Conservation (phyloP, 1,139 yeast genomes). For the Candida sp. region DNA sequence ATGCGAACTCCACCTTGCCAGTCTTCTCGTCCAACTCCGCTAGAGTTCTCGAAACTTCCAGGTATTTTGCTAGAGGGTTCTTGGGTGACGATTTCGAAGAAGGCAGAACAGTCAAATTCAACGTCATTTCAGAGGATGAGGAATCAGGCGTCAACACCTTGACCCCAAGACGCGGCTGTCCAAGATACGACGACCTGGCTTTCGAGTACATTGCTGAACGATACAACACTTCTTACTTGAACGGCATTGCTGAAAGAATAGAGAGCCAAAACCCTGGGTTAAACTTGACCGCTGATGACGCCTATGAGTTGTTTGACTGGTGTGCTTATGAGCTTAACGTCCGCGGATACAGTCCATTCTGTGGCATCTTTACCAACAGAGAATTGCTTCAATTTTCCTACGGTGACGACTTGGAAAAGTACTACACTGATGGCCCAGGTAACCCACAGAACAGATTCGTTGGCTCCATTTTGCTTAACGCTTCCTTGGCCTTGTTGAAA, state of each 20-base stretch:
- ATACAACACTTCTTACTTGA: conserved; percentile 32
- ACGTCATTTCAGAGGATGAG: conserved; percentile 29
- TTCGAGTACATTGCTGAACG: conserved; percentile 13
- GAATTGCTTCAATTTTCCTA: conserved; percentile 52
- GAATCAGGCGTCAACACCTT: conserved; percentile 31
- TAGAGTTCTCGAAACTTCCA: conserved; percentile 32
- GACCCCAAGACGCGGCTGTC: conserved; percentile 33
- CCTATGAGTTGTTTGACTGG: conserved; percentile 40
- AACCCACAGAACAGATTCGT: conserved; percentile 21
- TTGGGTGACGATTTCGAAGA: conserved; percentile 28
- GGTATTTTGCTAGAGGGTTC: conserved; percentile 38
- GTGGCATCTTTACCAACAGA: conserved; percentile 54
- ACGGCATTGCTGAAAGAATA: conserved; percentile 43
- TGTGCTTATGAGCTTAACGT: conserved; percentile 61
- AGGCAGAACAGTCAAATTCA: conserved; percentile 23
- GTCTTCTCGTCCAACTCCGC: conserved; percentile 38
- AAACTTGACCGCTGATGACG: conserved; percentile 41
- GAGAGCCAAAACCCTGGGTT: conserved; percentile 43
- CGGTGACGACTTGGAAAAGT: conserved; percentile 45
- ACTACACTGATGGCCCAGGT: conserved; percentile 57
- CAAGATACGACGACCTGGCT: conserved; percentile 18
- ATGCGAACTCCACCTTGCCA: conserved; percentile 24
- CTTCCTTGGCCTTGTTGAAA: conserved; percentile 47
- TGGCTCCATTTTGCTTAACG: conserved; percentile 54
- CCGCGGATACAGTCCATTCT: conserved; percentile 50